A percentile compares a stretch with the other conserved stretches of the same genome.
Evolutionary conservation across 1,139 yeast genomes (phyloP).

Genomic region (Yamadazyma epiphylla): DNA sequence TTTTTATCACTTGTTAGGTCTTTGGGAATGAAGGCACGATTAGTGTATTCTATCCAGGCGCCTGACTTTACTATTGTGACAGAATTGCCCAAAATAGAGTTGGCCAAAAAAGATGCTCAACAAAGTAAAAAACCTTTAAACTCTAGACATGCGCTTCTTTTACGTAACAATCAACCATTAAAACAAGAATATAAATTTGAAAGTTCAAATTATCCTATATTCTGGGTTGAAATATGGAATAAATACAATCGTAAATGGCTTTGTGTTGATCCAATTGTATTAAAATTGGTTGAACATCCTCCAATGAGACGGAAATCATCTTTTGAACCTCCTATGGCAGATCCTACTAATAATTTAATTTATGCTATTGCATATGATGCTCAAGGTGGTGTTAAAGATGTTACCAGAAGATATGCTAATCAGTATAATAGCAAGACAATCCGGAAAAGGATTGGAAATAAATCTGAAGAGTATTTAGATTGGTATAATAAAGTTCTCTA

Average conservation of each 20-base stretch:
- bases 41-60: conserved; percentile 82
- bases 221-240: conserved; percentile 97
- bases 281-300: conserved; percentile 59
- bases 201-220: conserved; percentile 58
- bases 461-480: conserved; percentile 49
- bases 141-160: conserved; percentile 21
- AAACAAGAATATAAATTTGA: conserved; percentile 10
- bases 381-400: conserved; percentile 66
- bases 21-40: conserved; percentile 66
- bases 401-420: conserved; percentile 77
- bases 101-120: conserved; percentile 1
- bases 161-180: conserved; percentile 9
- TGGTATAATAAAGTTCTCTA: conserved; percentile 59
- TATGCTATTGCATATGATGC: conserved; percentile 79
- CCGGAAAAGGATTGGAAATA: conserved; percentile 61
- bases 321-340: conserved; percentile 73
- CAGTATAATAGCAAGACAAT: conserved; percentile 71
- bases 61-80: conserved; percentile 65
- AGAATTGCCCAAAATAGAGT: conserved; percentile 13
- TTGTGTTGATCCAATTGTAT: conserved; percentile 76
- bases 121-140: conserved; percentile 3
- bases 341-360: conserved; percentile 55
- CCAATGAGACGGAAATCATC: conserved; percentile 55
- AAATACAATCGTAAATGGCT: conserved; percentile 68
- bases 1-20: conserved; percentile 74